A percentile compares a stretch with the other conserved stretches of the same genome.
Evolutionary conservation across 768 basidiomycete genomes (phyloP).

Genomic region (Cystobasidium onofrii): DNA sequence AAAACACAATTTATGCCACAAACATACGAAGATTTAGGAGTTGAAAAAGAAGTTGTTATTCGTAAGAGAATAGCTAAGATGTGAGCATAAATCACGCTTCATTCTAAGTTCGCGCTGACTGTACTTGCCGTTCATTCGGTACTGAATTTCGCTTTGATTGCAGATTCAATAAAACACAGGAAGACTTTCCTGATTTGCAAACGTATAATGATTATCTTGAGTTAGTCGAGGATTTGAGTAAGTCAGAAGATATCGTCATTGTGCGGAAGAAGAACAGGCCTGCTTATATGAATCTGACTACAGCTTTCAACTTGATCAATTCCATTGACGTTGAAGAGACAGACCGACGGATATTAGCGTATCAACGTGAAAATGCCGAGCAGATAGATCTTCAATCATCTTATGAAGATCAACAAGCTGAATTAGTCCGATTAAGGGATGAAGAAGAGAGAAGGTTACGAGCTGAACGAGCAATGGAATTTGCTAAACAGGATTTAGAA

Average conservation of each 20-base stretch:
- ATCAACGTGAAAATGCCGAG: slow-evolving; percentile 70
- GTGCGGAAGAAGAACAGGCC: not conserved
- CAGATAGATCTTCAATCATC: slow-evolving; percentile 68
- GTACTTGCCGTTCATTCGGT: no score
- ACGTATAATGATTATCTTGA: slow-evolving; percentile 93
- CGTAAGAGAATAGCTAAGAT: slow-evolving; percentile 79
- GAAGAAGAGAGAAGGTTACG: slow-evolving; percentile 56
- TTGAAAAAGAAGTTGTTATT: slow-evolving; percentile 89
- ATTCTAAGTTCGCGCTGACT: slow-evolving; percentile 28
- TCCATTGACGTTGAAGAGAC: slow-evolving; percentile 71
- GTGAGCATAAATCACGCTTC: no score
- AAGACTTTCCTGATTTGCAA: slow-evolving; percentile 72
- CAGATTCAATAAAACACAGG: slow-evolving; percentile 87
- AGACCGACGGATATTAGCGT: slow-evolving; percentile 69
- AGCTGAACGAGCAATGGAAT: slow-evolving; percentile 28
- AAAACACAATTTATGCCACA: slow-evolving; percentile 93
- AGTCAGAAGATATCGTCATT: slow-evolving; percentile 39
- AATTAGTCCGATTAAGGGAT: slow-evolving; percentile 59
- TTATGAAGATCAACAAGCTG: slow-evolving; percentile 62
- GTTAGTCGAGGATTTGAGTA: slow-evolving; percentile 84
- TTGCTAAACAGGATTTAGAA: slow-evolving; percentile 35
- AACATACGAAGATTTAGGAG: slow-evolving; percentile 82
- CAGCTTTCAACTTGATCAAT: slow-evolving; percentile 92
- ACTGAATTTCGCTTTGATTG: no score
- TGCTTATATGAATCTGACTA: slow-evolving; percentile 34